phyloP scores from a whole-genome alignment of 176 grass and related monocot genomes.

The Avena eriantha region DNA sequence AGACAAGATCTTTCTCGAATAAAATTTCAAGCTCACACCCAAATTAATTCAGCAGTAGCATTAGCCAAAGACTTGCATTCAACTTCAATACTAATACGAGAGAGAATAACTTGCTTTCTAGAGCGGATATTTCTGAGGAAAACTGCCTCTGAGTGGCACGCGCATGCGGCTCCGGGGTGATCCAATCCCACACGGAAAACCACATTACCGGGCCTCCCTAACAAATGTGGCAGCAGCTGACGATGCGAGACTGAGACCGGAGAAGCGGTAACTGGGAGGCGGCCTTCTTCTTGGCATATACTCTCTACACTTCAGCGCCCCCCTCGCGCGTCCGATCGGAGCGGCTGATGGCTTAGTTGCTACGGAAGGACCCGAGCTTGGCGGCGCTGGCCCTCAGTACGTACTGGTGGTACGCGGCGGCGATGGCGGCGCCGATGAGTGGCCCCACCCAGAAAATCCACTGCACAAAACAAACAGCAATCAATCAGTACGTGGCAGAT shows the following conservation, averaged over 20 bases:
- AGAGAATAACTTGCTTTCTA: too few species aligned
- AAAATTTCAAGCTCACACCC: too few species aligned
- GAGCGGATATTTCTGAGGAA: too few species aligned
- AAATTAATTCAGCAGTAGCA: too few species aligned
- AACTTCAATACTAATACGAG: too few species aligned
- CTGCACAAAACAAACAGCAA: constrained; percentile 37
- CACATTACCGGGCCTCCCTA: too few species aligned
- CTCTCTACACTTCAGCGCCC: constrained; percentile 50
- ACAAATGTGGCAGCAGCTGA: not conserved
- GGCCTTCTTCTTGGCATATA: constrained; percentile 25
- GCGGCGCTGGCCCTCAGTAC: constrained; percentile 35
- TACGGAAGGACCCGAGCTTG: constrained; percentile 67
- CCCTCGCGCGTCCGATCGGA: not conserved
- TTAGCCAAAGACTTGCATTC: too few species aligned
- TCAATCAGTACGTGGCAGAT: constrained; percentile 11
- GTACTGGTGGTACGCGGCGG: constrained; percentile 54
- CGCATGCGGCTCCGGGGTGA: too few species aligned
- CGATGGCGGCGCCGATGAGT: constrained; percentile 74
- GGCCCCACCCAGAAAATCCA: constrained; percentile 95
- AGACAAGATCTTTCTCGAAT: too few species aligned
- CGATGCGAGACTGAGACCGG: not conserved
- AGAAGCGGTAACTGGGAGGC: not conserved
- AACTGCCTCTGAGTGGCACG: too few species aligned
- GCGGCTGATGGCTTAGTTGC: constrained; percentile 42
- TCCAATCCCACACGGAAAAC: too few species aligned